A percentile compares a stretch with the other conserved stretches of the same genome.
Evolutionary conservation across 2,329 filamentous ascomycete genomes (phyloP).

Genomic region (Coniochaeta sp.): DNA sequence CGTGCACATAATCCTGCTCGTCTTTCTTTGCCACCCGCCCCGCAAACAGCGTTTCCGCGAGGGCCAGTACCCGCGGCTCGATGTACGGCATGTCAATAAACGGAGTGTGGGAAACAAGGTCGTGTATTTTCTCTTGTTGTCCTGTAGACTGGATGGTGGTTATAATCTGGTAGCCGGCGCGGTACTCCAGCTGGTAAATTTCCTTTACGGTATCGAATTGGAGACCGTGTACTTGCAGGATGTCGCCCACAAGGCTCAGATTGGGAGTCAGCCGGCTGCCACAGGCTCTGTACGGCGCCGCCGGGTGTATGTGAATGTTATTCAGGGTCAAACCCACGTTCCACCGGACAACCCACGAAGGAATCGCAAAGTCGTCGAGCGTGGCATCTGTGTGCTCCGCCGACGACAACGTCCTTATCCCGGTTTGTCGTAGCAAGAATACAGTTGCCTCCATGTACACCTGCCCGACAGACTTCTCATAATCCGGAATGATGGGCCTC

Average conservation of each 20-base stretch:
- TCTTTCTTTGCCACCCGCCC: background rate
- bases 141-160: background rate
- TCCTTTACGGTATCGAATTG: background rate
- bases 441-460: background rate
- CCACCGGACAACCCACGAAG: constrained; percentile 1
- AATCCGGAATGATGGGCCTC: background rate
- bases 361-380: background rate
- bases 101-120: background rate
- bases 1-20: background rate
- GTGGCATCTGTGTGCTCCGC: background rate
- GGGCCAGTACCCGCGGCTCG: background rate
- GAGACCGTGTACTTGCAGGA: background rate
- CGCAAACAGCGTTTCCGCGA: background rate
- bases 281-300: background rate
- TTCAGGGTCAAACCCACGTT: background rate
- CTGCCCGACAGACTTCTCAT: background rate
- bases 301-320: background rate
- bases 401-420: background rate
- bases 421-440: background rate
- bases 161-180: background rate
- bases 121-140: background rate
- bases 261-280: background rate
- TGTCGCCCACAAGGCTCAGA: background rate
- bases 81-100: background rate
- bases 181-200: background rate